Evolutionary conservation across 306 rosid genomes (phyloP), one percentile per base, ranked within the genome.

Genomic region (Mimosa bimucronata): DNA sequence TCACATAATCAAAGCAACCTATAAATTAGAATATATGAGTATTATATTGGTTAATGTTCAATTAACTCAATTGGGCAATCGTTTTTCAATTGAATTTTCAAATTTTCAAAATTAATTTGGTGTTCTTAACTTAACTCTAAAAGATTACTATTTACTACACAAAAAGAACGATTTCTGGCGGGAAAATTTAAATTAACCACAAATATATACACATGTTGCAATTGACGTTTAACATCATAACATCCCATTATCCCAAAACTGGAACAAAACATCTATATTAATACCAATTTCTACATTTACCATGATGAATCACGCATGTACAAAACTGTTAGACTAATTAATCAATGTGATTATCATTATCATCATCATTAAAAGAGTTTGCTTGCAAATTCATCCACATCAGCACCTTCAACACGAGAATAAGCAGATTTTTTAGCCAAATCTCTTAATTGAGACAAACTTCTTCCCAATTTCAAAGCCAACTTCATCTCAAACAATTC

Each of bases 381-480:
- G 65, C 65, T 58, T 14, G 65, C 65, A 15, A 58, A 58, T 58
- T 94, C 98, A 58, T 91, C 94, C 0, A 83, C 38, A 9, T 77
- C 0, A 26, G 79, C 75, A 42, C 92, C 98, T 13, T 86, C 86
- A 3, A 21, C 11, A 2, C 92, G 84, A 41, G 86, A 89, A 42
- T 85, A 89, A 75, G 91, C 90, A 2, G 97, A 87, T 76, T 91
- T 91, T 10, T 25, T 74, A 0, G 89, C 91, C 58, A 93, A 86
- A 65, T 91, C 86, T 82, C 89, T 85, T 0, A 93, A 78, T 46
- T 93, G 89, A 0, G 94, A 88, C 76, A 87, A 73, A 80, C 90
- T 93, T 78, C 98, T 91, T 15, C 98, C 98, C 73, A 93, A 66
- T 78, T 85, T 78, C 87, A 90, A 69, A 60, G 98, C 98, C 70